These are phyloP conservation scores for Heteromeles arbutifolia DNA, from an alignment of 306 rosid genomes.

Conservation along the genomic window DNA sequence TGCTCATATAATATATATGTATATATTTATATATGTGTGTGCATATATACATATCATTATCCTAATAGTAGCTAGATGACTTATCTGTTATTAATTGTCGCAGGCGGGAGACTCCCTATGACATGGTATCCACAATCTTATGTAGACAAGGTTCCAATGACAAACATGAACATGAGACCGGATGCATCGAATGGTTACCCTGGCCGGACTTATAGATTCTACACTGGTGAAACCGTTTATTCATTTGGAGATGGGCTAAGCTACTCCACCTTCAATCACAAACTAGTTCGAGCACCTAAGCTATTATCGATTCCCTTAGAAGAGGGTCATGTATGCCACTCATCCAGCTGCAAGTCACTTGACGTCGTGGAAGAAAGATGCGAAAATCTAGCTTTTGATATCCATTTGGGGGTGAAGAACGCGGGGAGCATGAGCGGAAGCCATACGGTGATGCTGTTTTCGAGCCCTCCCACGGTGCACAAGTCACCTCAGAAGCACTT, in stretches of 20 bases:
- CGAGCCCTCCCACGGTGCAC: conserved; percentile 67
- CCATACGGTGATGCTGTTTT: conserved; percentile 64
- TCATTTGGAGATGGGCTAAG: conserved; percentile 84
- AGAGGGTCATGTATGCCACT: conserved; percentile 54
- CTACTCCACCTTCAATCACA: conserved; percentile 50
- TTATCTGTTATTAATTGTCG: not conserved
- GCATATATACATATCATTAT: too few relatives aligned
- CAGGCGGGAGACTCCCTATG: conserved; percentile 96
- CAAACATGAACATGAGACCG: conserved; percentile 94
- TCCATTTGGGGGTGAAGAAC: conserved; percentile 66
- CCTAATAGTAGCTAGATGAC: not conserved
- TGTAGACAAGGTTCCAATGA: conserved; percentile 82
- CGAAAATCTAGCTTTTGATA: conserved; percentile 51
- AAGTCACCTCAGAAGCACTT: conserved; percentile 77
- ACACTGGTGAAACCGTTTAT: conserved; percentile 74
- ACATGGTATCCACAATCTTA: conserved; percentile 98
- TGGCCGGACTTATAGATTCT: conserved; percentile 79
- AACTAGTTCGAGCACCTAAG: conserved; percentile 55
- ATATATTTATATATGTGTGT: too few relatives aligned
- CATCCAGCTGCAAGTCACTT: conserved; percentile 68
- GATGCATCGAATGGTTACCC: conserved; percentile 70
- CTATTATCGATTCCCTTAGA: conserved; percentile 53
- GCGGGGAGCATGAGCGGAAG: conserved; percentile 47
- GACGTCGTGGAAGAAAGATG: conserved; percentile 49
- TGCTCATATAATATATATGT: too few relatives aligned